Evolutionary conservation across 1,139 yeast species (phyloP).

Genomic region (Nakaseomyces sp.): DNA sequence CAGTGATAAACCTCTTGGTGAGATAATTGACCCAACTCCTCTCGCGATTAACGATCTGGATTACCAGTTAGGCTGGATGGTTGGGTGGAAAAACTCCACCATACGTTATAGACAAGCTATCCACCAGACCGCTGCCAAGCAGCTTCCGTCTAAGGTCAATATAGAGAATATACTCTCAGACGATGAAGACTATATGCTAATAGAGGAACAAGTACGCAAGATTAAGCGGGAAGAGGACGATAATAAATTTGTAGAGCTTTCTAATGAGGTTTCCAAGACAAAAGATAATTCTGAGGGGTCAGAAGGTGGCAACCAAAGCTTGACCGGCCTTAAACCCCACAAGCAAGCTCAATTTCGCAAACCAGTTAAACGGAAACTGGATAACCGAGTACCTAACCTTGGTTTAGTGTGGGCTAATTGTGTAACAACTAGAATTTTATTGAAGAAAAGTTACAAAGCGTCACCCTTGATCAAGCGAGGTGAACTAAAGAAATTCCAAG

Average conservation of each 20-base stretch:
- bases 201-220: constrained; percentile 13
- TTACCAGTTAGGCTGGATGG: constrained; percentile 61
- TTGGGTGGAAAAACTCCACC: constrained; percentile 60
- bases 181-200: constrained; percentile 28
- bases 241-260: constrained; percentile 8
- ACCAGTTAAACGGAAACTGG: constrained; percentile 21
- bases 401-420: constrained; percentile 40
- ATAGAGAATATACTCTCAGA: constrained; percentile 25
- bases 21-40: constrained; percentile 12
- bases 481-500: constrained; percentile 19
- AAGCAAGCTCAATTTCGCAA: background rate
- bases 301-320: background rate
- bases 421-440: constrained; percentile 34
- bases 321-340: constrained; percentile 1
- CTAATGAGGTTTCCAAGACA: background rate
- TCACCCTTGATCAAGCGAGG: constrained; percentile 28
- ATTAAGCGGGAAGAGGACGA: constrained; percentile 10
- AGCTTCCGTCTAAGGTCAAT: background rate
- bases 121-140: background rate
- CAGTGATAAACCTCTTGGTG: constrained; percentile 45
- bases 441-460: constrained; percentile 31
- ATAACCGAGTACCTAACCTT: constrained; percentile 34
- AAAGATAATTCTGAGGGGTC: background rate
- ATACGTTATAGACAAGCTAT: constrained; percentile 29
- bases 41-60: constrained; percentile 44